Conservation (phyloP, 2,329 filamentous ascomycete species). For the Ophiostoma piceae region DNA sequence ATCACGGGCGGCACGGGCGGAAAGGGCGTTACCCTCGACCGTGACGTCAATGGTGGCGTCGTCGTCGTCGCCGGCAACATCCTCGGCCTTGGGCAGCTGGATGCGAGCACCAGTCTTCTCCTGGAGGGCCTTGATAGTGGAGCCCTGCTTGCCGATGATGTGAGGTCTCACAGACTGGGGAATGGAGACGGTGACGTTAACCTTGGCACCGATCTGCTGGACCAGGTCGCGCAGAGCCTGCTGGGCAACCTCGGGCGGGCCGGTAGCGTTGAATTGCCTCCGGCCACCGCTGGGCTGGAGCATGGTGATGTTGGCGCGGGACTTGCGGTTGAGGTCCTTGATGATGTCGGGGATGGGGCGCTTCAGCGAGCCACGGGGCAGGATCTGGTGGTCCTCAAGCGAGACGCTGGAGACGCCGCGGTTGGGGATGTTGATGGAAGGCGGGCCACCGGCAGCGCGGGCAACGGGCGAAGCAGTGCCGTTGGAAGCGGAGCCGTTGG, state of each 20-base stretch:
- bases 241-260: conserved; percentile 75
- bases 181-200: conserved; percentile 66
- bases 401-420: conserved; percentile 72
- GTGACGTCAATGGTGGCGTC: conserved; percentile 78
- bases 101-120: conserved; percentile 86
- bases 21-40: conserved; percentile 86
- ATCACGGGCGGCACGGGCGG: conserved; percentile 74
- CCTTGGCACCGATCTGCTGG: conserved; percentile 79
- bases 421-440: conserved; percentile 71
- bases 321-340: conserved; percentile 87
- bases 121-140: conserved; percentile 84
- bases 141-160: conserved; percentile 88
- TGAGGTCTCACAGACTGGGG: conserved; percentile 78
- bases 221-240: conserved; percentile 87
- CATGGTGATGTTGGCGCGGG: conserved; percentile 79
- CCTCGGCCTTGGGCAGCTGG: conserved; percentile 78
- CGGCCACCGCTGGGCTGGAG: conserved; percentile 65
- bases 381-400: conserved; percentile 69
- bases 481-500: conserved; percentile 53
- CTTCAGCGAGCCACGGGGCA: conserved; percentile 71
- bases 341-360: conserved; percentile 79
- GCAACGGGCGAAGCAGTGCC: conserved; percentile 38
- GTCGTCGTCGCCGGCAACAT: conserved; percentile 66
- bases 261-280: conserved; percentile 77
- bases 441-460: conserved; percentile 40